Conservation (phyloP, 1,139 yeast species). For the Blastobotrys raffinosifermentans region DNA sequence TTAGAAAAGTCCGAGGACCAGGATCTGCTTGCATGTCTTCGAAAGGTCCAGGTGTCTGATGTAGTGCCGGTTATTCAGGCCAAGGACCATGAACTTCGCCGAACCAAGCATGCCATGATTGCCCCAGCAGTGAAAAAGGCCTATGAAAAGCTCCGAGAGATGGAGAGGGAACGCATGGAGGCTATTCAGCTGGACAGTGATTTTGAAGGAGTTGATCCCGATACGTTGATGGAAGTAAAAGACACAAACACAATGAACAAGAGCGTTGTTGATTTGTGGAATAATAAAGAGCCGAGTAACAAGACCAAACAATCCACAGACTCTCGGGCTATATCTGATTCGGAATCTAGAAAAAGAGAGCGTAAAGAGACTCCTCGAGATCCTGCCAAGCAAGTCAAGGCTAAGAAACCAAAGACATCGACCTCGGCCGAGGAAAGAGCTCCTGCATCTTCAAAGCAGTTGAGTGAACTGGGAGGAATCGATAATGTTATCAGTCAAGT, state of each 20-base stretch:
- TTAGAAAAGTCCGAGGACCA: not conserved
- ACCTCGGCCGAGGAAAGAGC: constrained; percentile 17
- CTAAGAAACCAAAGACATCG: constrained; percentile 4
- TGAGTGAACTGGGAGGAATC: constrained; percentile 84
- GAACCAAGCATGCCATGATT: constrained; percentile 57
- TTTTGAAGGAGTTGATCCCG: constrained; percentile 38
- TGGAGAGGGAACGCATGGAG: constrained; percentile 40
- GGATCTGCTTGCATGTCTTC: not conserved
- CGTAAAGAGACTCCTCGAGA: constrained; percentile 1
- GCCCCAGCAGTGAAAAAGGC: constrained; percentile 57
- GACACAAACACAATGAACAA: constrained; percentile 61
- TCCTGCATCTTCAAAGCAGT: constrained; percentile 37
- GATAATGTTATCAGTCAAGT: constrained; percentile 76
- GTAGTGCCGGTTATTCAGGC: constrained; percentile 1
- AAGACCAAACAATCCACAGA: too few species aligned
- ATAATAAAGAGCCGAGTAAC: constrained; percentile 21
- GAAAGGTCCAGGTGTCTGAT: not conserved
- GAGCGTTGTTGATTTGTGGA: constrained; percentile 71
- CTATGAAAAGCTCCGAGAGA: constrained; percentile 37
- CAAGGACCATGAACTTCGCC: constrained; percentile 34
- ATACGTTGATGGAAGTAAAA: constrained; percentile 51
- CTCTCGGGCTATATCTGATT: constrained; percentile 2
- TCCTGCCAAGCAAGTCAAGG: constrained; percentile 14
- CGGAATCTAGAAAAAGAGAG: constrained; percentile 2
- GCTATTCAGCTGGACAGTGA: constrained; percentile 35